Conservation (phyloP, 768 basidiomycete species). For the Leccinum subtestaceum region DNA sequence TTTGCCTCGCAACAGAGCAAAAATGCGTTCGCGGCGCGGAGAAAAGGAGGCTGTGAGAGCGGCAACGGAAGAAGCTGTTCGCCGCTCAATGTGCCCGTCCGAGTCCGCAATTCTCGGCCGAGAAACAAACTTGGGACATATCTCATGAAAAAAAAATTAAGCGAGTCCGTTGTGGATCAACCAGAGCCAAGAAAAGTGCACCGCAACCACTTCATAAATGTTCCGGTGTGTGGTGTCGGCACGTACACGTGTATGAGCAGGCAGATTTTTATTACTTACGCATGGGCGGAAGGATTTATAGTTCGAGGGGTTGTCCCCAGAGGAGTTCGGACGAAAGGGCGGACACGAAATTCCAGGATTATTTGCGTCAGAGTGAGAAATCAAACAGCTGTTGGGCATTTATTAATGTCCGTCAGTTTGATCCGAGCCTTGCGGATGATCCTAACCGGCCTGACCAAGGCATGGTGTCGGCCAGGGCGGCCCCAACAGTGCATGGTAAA, state of each 20-base stretch:
- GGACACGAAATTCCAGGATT: background rate
- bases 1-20: constrained; percentile 15
- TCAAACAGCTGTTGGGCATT: background rate
- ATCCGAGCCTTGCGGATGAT: constrained; percentile 3
- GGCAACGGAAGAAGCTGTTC: constrained; percentile 10
- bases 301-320: background rate
- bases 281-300: background rate
- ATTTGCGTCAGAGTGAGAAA: background rate
- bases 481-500: constrained; percentile 5
- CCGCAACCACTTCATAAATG: background rate
- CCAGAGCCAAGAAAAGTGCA: background rate
- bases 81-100: constrained; percentile 24
- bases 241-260: background rate
- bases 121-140: background rate
- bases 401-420: constrained; percentile 1
- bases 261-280: background rate
- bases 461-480: background rate
- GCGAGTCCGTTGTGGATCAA: background rate
- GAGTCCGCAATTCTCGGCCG: constrained; percentile 23
- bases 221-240: background rate
- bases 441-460: background rate
- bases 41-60: constrained; percentile 17
- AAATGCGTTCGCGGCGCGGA: constrained; percentile 17
- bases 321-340: background rate
- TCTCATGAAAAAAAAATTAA: constrained; percentile 4